A percentile compares a stretch with the other conserved stretches of the same genome.
phyloP scores from a whole-genome alignment of 2,329 filamentous ascomycete species.

The Botrytis sinoallii region DNA sequence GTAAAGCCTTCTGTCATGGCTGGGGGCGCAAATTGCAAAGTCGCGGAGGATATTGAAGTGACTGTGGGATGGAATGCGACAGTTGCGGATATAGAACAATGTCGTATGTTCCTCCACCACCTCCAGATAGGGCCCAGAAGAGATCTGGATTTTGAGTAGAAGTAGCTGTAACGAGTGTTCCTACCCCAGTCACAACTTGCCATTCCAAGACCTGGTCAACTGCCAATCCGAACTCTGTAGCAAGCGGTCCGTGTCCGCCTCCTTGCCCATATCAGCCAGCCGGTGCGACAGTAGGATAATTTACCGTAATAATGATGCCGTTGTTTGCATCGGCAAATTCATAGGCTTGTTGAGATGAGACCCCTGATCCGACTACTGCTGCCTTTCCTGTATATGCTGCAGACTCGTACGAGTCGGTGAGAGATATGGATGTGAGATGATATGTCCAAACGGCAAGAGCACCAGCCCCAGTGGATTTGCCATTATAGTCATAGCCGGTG shows the following conservation, averaged over 20 bases:
- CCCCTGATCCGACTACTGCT: not conserved
- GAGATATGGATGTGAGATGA: not conserved
- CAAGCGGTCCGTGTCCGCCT: conserved; percentile 55
- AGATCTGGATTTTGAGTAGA: conserved; percentile 50
- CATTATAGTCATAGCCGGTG: conserved; percentile 51
- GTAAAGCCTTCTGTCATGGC: not conserved
- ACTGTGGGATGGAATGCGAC: not conserved
- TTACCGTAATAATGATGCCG: not conserved
- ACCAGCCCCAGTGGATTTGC: conserved; percentile 2
- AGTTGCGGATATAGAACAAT: conserved; percentile 53
- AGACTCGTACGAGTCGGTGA: not conserved
- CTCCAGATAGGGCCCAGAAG: conserved; percentile 60
- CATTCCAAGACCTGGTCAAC: conserved; percentile 57
- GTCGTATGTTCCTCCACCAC: conserved; percentile 56
- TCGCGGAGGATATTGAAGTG: not conserved
- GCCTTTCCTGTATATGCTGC: not conserved
- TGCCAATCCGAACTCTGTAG: conserved; percentile 51
- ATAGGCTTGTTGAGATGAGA: not conserved
- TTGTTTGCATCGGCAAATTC: not conserved
- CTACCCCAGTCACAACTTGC: conserved; percentile 51
- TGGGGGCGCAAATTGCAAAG: conserved; percentile 5
- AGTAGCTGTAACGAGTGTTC: conserved; percentile 47
- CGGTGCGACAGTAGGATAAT: conserved; percentile 36
- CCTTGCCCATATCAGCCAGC: conserved; percentile 54
- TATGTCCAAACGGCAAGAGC: not conserved